Evolutionary conservation across 768 basidiomycete species (phyloP).

Genomic region (Amanita phalloides): DNA sequence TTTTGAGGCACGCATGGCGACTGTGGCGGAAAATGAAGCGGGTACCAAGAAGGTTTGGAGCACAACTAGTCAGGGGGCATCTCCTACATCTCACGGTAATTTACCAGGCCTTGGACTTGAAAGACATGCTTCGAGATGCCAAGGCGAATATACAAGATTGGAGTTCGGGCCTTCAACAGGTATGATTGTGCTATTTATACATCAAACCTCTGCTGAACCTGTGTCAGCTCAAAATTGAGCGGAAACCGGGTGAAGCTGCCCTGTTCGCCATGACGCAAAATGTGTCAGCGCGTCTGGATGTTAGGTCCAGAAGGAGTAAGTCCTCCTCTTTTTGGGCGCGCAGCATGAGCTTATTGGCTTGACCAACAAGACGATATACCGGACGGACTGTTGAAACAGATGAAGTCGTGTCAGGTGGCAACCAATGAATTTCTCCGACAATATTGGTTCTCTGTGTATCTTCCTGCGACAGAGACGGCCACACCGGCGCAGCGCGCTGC

Average conservation of each 20-base stretch:
- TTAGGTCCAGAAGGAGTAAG: conserved; percentile 56
- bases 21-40: conserved; percentile 17
- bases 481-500: conserved; percentile 61
- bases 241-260: conserved; percentile 57
- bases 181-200: conserved; percentile 17
- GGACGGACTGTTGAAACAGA: conserved; percentile 64
- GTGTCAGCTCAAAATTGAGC: conserved; percentile 54
- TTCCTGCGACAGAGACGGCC: conserved; percentile 48
- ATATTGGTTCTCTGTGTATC: conserved; percentile 87
- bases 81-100: background rate
- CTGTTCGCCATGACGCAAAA: conserved; percentile 70
- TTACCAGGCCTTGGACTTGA: conserved; percentile 36
- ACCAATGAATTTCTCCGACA: conserved; percentile 95
- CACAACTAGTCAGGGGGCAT: background rate
- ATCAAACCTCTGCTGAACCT: background rate
- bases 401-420: conserved; percentile 85
- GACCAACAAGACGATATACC: conserved; percentile 61
- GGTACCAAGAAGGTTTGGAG: conserved; percentile 18
- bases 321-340: background rate
- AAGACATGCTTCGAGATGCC: conserved; percentile 34
- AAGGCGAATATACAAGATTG: conserved; percentile 41
- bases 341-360: background rate
- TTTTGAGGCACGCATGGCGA: conserved; percentile 57
- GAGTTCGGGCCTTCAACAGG: conserved; percentile 47
- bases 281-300: conserved; percentile 61